Evolutionary conservation across 164 flowering plant genomes (phyloP), one percentile per base, ranked within the genome.

Genomic region (Annona squamosa): DNA sequence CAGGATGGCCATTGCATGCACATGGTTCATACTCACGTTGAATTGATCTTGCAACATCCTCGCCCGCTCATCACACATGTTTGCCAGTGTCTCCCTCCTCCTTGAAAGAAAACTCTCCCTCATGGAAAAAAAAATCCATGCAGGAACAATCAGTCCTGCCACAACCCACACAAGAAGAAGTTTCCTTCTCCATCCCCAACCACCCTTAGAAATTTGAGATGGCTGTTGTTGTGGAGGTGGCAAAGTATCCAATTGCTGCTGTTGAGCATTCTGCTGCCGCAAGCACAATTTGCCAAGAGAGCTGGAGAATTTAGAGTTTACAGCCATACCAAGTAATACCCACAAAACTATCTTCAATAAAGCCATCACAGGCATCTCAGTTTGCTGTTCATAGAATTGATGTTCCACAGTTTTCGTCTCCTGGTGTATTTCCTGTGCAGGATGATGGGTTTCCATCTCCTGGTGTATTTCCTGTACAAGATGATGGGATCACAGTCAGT

Each of bases 11-110:
- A 95, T 79, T 10, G 99, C 94, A 82, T 90, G 96, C 26, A 95
- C 98, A 85, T 95, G 99, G 74, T 95, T 93, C 90, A 93, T 80
- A 85, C 99, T 93, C 46, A 90, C 98, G 79, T 90, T 93, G 82
- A 95, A 95, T 81, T 93, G 98, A 80, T 95, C 99, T 74, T 95
- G 99, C 79, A 95, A 76, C 99, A 95, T 92, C 16, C 97, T 81
- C 19, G 99, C 97, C 71, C 99, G 81, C 77, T 95, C 94, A 65
- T 92, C 99, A 75, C 99, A 95, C 99, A 92, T 92, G 84, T 85
- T 92, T 48, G 84, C 77, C 9, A 95, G 86, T 42, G 84, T 86
- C 77, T 88, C 94, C 73, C 72, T 81, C 79, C 96, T 88, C 78
- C 84, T 80, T 68, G 76, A 57, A 37, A 41, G 42, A 6, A 71